phyloP scores from a whole-genome alignment of 257 asterid genomes.

The Lithospermum erythrorhizon region DNA sequence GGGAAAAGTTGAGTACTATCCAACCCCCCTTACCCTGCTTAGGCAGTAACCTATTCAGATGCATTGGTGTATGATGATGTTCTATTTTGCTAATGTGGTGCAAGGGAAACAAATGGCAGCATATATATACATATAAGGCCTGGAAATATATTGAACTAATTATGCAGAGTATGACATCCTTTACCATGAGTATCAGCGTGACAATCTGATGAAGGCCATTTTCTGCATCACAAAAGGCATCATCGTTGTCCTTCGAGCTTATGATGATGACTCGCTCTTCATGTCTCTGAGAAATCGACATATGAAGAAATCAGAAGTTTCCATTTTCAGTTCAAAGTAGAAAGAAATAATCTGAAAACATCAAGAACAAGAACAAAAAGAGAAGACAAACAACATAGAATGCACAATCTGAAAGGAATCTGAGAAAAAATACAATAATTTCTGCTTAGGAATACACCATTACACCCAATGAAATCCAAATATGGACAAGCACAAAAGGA shows the following conservation, averaged over 20 bases:
- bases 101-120: neutral
- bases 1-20: too few relatives aligned
- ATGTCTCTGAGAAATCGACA: constrained; percentile 46
- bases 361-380: neutral
- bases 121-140: neutral
- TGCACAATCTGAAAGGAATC: too few relatives aligned
- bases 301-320: neutral
- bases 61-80: too few relatives aligned
- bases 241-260: constrained; percentile 72
- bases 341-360: neutral
- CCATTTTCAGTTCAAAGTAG: neutral
- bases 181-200: constrained; percentile 72
- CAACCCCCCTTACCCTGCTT: too few relatives aligned
- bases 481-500: too few relatives aligned
- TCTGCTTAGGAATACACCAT: too few relatives aligned
- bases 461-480: too few relatives aligned
- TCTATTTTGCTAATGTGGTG: too few relatives aligned
- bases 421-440: too few relatives aligned
- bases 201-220: constrained; percentile 91
- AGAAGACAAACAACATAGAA: neutral
- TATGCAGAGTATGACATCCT: constrained; percentile 1
- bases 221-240: constrained; percentile 74
- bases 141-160: neutral
- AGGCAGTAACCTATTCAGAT: too few relatives aligned
- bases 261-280: constrained; percentile 92